phyloP scores from a whole-genome alignment of 139 green algal species.

The Asterochloris sp. region DNA sequence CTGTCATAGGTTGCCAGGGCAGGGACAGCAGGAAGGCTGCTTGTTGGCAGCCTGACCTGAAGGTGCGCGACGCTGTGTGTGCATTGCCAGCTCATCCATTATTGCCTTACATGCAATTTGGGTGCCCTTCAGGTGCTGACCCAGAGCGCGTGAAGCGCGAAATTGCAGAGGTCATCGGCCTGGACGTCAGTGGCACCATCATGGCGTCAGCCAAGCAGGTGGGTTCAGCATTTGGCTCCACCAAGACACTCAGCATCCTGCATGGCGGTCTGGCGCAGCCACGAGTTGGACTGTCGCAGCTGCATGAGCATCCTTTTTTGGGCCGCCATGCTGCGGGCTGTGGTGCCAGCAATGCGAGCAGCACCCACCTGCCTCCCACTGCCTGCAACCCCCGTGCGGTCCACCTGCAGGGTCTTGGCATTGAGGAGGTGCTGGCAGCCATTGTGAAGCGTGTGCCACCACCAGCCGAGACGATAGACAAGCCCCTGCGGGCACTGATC shows the following conservation, averaged over 20 bases:
- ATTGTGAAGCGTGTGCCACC: conserved; percentile 85
- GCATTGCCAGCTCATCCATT: neutral
- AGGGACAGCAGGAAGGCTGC: neutral
- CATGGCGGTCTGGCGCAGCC: neutral
- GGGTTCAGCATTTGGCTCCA: neutral
- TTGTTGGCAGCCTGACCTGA: neutral
- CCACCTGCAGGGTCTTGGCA: conserved; percentile 72
- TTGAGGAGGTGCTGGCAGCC: conserved; percentile 88
- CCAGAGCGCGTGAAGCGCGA: conserved; percentile 85
- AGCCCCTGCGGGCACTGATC: conserved; percentile 86
- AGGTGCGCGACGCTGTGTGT: neutral
- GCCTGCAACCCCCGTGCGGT: too few species aligned
- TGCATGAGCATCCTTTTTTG: neutral
- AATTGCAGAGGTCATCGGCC: conserved; percentile 95
- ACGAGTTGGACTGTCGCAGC: neutral
- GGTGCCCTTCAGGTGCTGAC: conserved; percentile 67
- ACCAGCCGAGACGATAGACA: conserved; percentile 54
- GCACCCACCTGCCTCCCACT: neutral
- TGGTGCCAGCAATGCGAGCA: neutral
- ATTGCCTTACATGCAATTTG: neutral
- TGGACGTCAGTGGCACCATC: conserved; percentile 83
- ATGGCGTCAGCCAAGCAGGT: conserved; percentile 59
- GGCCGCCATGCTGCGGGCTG: neutral
- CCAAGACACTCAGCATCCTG: neutral
- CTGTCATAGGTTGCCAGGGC: neutral